Conservation (phyloP, 768 basidiomycete species). For the Gyrodon lividus region DNA sequence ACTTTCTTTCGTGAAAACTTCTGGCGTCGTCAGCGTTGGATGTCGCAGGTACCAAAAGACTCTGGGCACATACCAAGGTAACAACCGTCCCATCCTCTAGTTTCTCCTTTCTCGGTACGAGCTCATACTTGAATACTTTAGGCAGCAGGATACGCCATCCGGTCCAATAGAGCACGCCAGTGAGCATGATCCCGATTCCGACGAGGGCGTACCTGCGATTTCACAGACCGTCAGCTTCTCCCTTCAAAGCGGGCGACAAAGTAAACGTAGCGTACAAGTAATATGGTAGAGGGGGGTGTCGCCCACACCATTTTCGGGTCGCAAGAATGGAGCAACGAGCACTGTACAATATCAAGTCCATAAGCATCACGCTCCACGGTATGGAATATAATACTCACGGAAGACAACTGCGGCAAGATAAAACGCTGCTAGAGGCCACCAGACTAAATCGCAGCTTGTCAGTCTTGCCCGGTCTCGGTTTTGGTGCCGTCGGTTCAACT, state of each 20-base stretch:
- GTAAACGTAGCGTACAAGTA: slow-evolving; percentile 38
- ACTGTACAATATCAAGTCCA: slow-evolving; percentile 31
- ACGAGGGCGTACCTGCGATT: slow-evolving; percentile 48
- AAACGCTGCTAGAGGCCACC: slow-evolving; percentile 55
- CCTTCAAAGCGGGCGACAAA: neutral
- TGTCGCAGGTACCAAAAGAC: neutral
- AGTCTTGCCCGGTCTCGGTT: neutral
- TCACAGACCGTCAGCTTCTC: neutral
- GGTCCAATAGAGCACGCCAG: slow-evolving; percentile 54
- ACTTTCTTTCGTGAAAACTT: slow-evolving; percentile 9
- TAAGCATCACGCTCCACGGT: neutral
- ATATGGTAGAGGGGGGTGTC: slow-evolving; percentile 63
- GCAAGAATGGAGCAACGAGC: slow-evolving; percentile 54
- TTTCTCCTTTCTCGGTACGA: slow-evolving; percentile 47
- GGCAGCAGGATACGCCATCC: slow-evolving; percentile 52
- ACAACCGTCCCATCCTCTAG: slow-evolving; percentile 55
- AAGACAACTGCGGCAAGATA: slow-evolving; percentile 52
- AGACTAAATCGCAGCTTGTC: slow-evolving; percentile 35
- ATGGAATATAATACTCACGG: slow-evolving; percentile 35
- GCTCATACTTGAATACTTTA: slow-evolving; percentile 45
- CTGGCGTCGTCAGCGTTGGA: neutral
- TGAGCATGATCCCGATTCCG: slow-evolving; percentile 46
- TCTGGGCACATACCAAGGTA: slow-evolving; percentile 41
- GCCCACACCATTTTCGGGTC: slow-evolving; percentile 51
- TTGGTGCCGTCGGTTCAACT: too few relatives aligned